Conservation (phyloP, 1,284 basidiomycete species). For the Ustilago vetiveriae region DNA sequence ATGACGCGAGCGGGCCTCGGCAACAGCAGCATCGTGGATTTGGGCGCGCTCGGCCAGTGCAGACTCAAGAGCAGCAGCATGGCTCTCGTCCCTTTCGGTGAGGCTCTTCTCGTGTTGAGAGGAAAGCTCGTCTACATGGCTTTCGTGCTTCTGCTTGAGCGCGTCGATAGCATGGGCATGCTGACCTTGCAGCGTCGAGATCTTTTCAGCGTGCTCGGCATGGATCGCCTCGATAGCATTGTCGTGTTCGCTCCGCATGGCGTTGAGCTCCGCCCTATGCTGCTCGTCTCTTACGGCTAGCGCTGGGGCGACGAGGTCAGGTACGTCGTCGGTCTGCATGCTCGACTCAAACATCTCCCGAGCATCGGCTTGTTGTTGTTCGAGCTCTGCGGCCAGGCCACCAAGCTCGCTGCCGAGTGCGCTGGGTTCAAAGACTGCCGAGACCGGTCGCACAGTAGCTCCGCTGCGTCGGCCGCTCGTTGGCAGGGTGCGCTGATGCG, state of each 20-base stretch:
- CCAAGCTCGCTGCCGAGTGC: conserved; percentile 54
- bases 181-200: conserved; percentile 32
- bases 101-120: conserved; percentile 29
- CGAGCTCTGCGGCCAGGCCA: conserved; percentile 30
- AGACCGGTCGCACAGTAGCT: conserved; percentile 32
- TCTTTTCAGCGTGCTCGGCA: conserved; percentile 28
- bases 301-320: conserved; percentile 43
- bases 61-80: conserved; percentile 29
- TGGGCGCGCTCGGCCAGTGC: conserved; percentile 44
- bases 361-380: conserved; percentile 14
- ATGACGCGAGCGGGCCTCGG: conserved; percentile 58
- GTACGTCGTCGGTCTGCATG: conserved; percentile 45
- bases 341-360: conserved; percentile 28
- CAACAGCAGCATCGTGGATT: conserved; percentile 49
- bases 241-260: conserved; percentile 40
- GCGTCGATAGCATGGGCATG: conserved; percentile 34
- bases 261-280: conserved; percentile 37
- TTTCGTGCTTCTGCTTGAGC: conserved; percentile 35
- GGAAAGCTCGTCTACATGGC: conserved; percentile 21
- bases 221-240: conserved; percentile 30
- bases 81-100: conserved; percentile 23
- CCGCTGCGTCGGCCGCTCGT: conserved; percentile 38
- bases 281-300: conserved; percentile 35
- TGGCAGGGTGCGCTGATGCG: conserved; percentile 22
- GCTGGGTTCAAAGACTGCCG: conserved; percentile 43